phyloP scores from a whole-genome alignment of 1,284 basidiomycete species.

The Xerocomus amazonicus region DNA sequence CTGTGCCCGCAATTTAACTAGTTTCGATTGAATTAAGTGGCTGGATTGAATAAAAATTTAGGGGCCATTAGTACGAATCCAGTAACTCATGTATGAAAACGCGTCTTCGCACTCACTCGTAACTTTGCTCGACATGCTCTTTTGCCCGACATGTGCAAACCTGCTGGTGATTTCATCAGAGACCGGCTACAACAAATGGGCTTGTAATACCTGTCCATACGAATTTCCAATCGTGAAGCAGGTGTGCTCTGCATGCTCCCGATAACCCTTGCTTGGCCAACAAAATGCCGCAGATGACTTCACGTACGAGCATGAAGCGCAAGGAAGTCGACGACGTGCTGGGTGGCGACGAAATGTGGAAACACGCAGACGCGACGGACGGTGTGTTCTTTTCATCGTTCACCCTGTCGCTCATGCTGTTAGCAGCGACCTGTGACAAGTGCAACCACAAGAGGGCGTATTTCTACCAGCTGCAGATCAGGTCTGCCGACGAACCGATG shows the following conservation, averaged over 20 bases:
- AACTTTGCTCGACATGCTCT: constrained; percentile 58
- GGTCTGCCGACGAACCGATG: constrained; percentile 96
- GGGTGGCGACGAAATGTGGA: constrained; percentile 92
- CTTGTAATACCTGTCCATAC: constrained; percentile 92
- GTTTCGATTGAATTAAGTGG: too few species aligned
- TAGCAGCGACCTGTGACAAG: constrained; percentile 78
- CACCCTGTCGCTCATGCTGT: not conserved
- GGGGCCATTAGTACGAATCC: too few species aligned
- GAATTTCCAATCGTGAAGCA: constrained; percentile 88
- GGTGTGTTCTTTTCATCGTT: constrained; percentile 43
- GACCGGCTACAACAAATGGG: constrained; percentile 84
- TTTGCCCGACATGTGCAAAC: constrained; percentile 95
- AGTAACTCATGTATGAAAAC: too few species aligned
- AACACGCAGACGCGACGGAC: constrained; percentile 87
- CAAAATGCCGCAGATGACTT: constrained; percentile 66
- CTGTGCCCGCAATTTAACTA: too few species aligned
- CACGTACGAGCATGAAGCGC: constrained; percentile 75
- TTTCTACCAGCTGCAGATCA: constrained; percentile 95
- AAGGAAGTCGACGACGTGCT: constrained; percentile 93
- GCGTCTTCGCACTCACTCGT: too few species aligned
- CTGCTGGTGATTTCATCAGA: constrained; percentile 79
- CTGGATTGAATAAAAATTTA: too few species aligned
- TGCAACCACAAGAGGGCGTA: constrained; percentile 87
- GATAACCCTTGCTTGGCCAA: not conserved
- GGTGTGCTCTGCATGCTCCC: constrained; percentile 37